These are phyloP conservation scores for Lumnitzera littorea DNA, from an alignment of 345 rosid species.

Conservation along the genomic window DNA sequence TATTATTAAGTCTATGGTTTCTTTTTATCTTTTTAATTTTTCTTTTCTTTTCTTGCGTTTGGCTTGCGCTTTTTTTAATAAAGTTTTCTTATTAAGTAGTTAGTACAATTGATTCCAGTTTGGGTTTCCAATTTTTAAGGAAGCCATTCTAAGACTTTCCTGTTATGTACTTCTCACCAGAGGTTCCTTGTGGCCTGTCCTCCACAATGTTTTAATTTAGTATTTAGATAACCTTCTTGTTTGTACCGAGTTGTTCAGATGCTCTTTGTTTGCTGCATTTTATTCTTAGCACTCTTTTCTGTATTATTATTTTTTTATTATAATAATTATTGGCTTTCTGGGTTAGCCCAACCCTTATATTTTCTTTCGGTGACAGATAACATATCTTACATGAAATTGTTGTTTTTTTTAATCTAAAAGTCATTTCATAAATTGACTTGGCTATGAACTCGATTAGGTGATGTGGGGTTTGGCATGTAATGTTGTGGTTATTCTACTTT, in stretches of 20 bases:
- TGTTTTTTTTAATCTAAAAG: no score
- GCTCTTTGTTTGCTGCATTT: no score
- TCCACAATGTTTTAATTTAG: no score
- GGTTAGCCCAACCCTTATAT: no score
- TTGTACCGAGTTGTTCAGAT: no score
- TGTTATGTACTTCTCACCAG: neutral
- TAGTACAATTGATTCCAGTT: constrained; percentile 18
- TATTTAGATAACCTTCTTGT: no score
- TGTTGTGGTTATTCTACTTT: constrained; percentile 13
- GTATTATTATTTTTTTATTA: no score
- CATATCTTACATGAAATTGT: no score
- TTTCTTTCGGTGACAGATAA: no score
- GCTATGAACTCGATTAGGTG: neutral
- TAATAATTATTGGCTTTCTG: neutral
- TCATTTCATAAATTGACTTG: no score
- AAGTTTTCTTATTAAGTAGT: constrained; percentile 25
- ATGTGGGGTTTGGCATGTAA: neutral
- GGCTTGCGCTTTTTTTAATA: neutral
- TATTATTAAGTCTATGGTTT: neutral
- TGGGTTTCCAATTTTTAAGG: neutral
- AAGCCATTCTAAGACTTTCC: neutral
- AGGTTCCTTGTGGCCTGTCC: neutral
- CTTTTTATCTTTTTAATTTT: no score
- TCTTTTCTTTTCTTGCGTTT: neutral
- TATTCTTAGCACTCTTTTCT: no score